Conservation (phyloP, 129 eudicot species). For the Chrysanthemum makinoi region DNA sequence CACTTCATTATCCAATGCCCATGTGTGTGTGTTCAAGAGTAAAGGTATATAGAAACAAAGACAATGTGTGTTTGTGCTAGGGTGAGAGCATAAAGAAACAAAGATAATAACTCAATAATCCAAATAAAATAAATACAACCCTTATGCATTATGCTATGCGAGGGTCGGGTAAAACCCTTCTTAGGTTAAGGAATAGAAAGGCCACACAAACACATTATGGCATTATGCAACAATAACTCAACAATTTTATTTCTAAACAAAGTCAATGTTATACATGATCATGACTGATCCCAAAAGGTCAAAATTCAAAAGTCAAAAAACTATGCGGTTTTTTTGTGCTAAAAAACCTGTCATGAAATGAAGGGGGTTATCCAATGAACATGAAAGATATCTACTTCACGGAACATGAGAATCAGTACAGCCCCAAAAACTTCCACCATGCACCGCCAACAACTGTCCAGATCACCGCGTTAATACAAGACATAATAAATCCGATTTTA, state of each 20-base stretch:
- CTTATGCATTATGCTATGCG: neutral
- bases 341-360: slow-evolving; percentile 22
- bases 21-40: slow-evolving; percentile 20
- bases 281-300: slow-evolving; percentile 26
- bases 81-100: neutral
- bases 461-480: slow-evolving; percentile 60
- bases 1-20: slow-evolving; percentile 30
- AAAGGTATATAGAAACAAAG: slow-evolving; percentile 14
- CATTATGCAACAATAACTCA: slow-evolving; percentile 17
- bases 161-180: no score
- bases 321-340: slow-evolving; percentile 22
- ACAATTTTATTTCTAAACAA: slow-evolving; percentile 22
- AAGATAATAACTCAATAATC: slow-evolving; percentile 17
- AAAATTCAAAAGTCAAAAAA: slow-evolving; percentile 15
- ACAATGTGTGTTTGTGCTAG: slow-evolving; percentile 2
- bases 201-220: neutral
- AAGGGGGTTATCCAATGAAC: slow-evolving; percentile 24
- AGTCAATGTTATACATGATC: slow-evolving; percentile 25
- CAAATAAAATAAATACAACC: neutral
- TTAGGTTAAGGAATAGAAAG: no score
- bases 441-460: slow-evolving; percentile 77
- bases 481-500: slow-evolving; percentile 71
- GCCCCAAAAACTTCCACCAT: slow-evolving; percentile 97
- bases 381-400: slow-evolving; percentile 32
- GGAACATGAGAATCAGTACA: slow-evolving; percentile 48